Conservation (phyloP, 2,329 filamentous ascomycete species). For the Colletotrichum sp. region DNA sequence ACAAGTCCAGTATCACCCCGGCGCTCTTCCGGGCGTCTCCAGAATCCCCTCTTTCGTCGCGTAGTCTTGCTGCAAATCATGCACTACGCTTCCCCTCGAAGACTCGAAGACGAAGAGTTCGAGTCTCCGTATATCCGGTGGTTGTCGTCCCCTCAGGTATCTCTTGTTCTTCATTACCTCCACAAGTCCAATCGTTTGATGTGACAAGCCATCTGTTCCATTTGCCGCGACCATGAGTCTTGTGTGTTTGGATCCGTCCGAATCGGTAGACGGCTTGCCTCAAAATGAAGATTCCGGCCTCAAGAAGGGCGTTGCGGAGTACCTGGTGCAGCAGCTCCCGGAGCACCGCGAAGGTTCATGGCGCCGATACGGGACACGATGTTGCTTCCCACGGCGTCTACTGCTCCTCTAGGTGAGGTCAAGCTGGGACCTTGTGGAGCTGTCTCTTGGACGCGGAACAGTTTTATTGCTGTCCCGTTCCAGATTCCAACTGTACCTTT, state of each 20-base stretch:
- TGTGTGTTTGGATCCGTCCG: neutral
- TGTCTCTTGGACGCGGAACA: conserved; percentile 90
- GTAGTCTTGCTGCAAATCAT: neutral
- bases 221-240: neutral
- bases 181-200: neutral
- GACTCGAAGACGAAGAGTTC: neutral
- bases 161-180: neutral
- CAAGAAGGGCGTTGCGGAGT: conserved; percentile 5
- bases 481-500: conserved; percentile 91
- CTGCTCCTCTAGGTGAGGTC: conserved; percentile 84
- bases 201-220: neutral
- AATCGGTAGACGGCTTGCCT: neutral
- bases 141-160: neutral
- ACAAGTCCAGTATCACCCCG: neutral
- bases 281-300: neutral
- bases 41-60: neutral
- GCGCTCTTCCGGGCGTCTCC: neutral
- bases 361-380: conserved; percentile 86
- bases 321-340: conserved; percentile 21
- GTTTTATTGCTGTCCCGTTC: conserved; percentile 86
- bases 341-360: conserved; percentile 69
- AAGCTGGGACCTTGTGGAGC: conserved; percentile 81
- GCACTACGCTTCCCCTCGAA: neutral
- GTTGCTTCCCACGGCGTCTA: conserved; percentile 91
- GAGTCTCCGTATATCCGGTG: neutral